Conservation (phyloP, 1,284 basidiomycete genomes). For the Malassezia brasiliensis region DNA sequence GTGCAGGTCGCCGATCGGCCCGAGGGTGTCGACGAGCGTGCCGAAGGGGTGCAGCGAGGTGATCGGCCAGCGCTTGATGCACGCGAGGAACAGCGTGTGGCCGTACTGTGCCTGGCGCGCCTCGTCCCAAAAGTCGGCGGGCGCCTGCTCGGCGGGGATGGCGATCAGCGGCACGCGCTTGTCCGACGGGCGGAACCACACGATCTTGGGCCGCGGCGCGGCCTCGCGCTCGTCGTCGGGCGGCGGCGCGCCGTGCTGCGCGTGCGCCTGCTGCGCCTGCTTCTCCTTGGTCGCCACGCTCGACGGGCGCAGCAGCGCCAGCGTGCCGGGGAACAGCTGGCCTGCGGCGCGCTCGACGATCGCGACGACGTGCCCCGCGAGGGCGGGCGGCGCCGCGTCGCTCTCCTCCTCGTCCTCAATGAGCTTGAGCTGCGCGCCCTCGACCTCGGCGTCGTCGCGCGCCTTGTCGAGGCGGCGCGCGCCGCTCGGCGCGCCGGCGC, state of each 20-base stretch:
- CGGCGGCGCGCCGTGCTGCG: slow-evolving; percentile 54
- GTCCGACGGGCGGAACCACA: slow-evolving; percentile 99
- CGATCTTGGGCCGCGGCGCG: slow-evolving; percentile 76
- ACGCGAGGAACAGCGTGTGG: slow-evolving; percentile 87
- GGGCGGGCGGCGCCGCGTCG: slow-evolving; percentile 53
- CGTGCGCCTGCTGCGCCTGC: slow-evolving; percentile 89
- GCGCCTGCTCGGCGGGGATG: slow-evolving; percentile 92
- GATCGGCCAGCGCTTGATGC: slow-evolving; percentile 80
- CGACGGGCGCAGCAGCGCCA: slow-evolving; percentile 87
- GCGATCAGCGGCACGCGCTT: slow-evolving; percentile 98
- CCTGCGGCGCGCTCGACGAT: slow-evolving; percentile 98
- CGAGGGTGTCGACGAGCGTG: slow-evolving; percentile 92
- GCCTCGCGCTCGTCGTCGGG: slow-evolving; percentile 55
- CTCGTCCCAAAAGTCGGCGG: slow-evolving; percentile 87
- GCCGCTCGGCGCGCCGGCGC: slow-evolving; percentile 10
- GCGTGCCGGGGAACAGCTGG: slow-evolving; percentile 92
- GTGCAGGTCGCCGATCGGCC: slow-evolving; percentile 94
- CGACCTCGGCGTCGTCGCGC: slow-evolving; percentile 98
- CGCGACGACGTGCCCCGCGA: slow-evolving; percentile 89
- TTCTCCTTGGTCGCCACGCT: slow-evolving; percentile 99
- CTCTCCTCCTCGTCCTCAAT: slow-evolving; percentile 92
- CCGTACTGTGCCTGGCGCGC: slow-evolving; percentile 67
- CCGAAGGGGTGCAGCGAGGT: slow-evolving; percentile 98
- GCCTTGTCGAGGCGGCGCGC: slow-evolving; percentile 94
- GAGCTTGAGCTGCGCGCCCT: slow-evolving; percentile 88